Base-by-base conservation (phyloP, 441 rosid species). In the Adansonia rubrostipa region DNA sequence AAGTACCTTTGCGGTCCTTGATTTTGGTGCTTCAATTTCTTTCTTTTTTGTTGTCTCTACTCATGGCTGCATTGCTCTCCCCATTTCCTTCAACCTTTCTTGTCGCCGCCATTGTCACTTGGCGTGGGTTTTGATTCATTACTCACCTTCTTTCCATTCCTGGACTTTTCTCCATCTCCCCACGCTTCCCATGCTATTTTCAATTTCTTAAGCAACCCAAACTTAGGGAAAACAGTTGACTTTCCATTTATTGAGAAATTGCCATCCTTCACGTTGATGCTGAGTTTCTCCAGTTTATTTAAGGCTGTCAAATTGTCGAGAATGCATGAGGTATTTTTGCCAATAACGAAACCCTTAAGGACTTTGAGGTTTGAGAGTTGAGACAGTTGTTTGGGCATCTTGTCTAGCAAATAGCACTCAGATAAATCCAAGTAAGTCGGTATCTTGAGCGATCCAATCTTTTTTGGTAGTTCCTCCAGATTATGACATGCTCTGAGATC, bases 401-500 rank as follows among this genome's bases (percentile, higher is more conserved):
- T 70, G 19, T 86, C 91, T 10, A 88, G 70, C 83, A 84, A 68
- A 83, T 83, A 79, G 75, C 95, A 90, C 48, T 81, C 91, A 0
- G 92, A 90, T 3, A 90, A 65, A 65, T 88, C 92, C 83, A 90
- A 79, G 75, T 85, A 82, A 19, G 74, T 79, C 54, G 89, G 77
- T 10, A 54, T 77, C 83, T 82, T 82, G 71, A 91, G 89, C 0
- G 70, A 77, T 3, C 73, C 79, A 73, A 91, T 83, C 62, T 71
- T 75, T 0, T 86, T 81, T 7, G 95, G 92, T 74, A 91, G 88
- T 58, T 58, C 66, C 78, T 86, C 91, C 1, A 89, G 80, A 76
- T 82, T 83, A 77, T 85, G 80, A 79, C 93, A 90, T 33, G 36
- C 36, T 33, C 36, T 33, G 36, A 33, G 36, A 33, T 33, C 36